Evolutionary conservation across 176 grass and related monocot genomes (phyloP).

Genomic region (Zoysia japonica): DNA sequence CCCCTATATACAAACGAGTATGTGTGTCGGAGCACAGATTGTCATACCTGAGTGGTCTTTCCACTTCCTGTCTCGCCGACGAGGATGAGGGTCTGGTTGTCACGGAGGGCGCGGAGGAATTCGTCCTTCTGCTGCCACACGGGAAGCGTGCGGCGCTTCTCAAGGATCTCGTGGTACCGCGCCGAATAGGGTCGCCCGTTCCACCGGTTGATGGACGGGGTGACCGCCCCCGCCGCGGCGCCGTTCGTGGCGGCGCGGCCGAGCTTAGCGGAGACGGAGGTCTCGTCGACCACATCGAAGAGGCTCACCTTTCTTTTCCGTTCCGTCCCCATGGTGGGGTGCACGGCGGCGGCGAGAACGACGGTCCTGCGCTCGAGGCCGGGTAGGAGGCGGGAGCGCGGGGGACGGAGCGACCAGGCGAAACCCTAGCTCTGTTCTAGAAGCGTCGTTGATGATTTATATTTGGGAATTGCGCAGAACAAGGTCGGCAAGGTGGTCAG

Average conservation of each 20-base stretch:
- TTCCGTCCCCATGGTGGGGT: constrained; percentile 64
- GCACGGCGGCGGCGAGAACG: constrained; percentile 4
- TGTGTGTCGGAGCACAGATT: neutral
- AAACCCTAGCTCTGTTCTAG: constrained; percentile 56
- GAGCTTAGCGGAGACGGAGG: constrained; percentile 67
- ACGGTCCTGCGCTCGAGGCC: neutral
- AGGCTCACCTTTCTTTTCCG: constrained; percentile 90
- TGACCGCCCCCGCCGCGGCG: constrained; percentile 25
- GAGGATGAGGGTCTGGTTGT: constrained; percentile 76
- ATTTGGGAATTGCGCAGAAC: constrained; percentile 24
- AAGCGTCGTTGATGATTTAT: constrained; percentile 41
- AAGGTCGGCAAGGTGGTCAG: neutral
- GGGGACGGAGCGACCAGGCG: neutral
- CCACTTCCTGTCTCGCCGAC: constrained; percentile 91
- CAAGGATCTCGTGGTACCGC: constrained; percentile 70
- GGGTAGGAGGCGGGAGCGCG: neutral
- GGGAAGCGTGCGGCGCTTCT: constrained; percentile 74
- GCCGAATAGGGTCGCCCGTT: constrained; percentile 74
- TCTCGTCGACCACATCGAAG: constrained; percentile 80
- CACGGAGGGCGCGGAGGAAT: constrained; percentile 61
- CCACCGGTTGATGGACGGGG: constrained; percentile 67
- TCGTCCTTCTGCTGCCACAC: constrained; percentile 96
- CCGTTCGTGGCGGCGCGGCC: constrained; percentile 33
- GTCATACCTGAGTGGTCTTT: constrained; percentile 83
- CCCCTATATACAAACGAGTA: too few relatives aligned